Percentiles rank a stretch among this genome's conserved stretches.
Conservation (phyloP, 2,329 filamentous ascomycete genomes). For the Monilinia laxa region DNA sequence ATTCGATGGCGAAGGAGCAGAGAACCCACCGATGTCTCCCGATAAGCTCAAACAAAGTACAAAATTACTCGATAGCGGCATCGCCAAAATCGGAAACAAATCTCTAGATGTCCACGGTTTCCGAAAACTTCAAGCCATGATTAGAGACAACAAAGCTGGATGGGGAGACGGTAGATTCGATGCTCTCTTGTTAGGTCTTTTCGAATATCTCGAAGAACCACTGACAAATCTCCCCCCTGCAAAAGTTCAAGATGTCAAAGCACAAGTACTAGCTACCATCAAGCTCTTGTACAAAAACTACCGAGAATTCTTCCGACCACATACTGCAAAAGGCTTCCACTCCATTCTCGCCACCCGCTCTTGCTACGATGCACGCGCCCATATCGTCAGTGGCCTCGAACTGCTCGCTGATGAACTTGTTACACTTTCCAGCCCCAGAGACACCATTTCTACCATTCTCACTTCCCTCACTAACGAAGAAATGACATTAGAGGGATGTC, state of each 20-base stretch:
- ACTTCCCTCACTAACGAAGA: conserved; percentile 49
- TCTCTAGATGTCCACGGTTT: conserved; percentile 80
- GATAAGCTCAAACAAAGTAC: conserved; percentile 58
- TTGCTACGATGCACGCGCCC: conserved; percentile 65
- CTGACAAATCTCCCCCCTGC: conserved; percentile 55
- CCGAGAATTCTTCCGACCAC: conserved; percentile 63
- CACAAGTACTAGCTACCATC: conserved; percentile 72
- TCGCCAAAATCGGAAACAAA: conserved; percentile 67
- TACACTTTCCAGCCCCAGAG: conserved; percentile 60
- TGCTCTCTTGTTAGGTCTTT: conserved; percentile 64
- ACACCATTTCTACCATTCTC: conserved; percentile 57
- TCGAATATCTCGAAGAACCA: conserved; percentile 68
- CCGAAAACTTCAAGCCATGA: conserved; percentile 71
- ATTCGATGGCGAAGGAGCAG: conserved; percentile 27
- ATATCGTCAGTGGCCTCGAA: conserved; percentile 74
- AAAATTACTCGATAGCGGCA: conserved; percentile 70
- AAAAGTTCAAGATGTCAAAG: conserved; percentile 70
- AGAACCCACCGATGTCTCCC: conserved; percentile 41
- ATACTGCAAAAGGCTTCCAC: conserved; percentile 66
- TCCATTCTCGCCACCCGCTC: conserved; percentile 64
- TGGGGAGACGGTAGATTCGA: conserved; percentile 69
- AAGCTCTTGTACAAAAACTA: conserved; percentile 70
- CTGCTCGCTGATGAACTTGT: conserved; percentile 71
- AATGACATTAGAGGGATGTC: conserved; percentile 48
- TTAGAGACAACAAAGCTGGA: conserved; percentile 64